A percentile compares a stretch with the other conserved stretches of the same genome.
Conservation (phyloP, 2,329 filamentous ascomycete genomes). For the Rugonectria rugulosa region DNA sequence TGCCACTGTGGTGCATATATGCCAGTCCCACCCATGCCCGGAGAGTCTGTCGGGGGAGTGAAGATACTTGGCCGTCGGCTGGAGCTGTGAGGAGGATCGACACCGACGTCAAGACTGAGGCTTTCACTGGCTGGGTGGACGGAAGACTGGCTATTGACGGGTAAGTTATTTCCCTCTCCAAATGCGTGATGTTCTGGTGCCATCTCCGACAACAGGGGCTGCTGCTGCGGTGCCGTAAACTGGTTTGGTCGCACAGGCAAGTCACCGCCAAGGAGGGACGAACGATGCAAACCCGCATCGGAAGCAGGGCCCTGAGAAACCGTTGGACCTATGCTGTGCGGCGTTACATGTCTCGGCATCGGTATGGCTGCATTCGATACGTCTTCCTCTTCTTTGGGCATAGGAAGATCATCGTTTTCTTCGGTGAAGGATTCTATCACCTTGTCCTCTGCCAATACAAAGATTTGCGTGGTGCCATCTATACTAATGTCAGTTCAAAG, state of each 20-base stretch:
- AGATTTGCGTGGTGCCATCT: conserved; percentile 58
- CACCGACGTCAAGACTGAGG: conserved; percentile 54
- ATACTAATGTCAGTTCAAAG: conserved; percentile 2
- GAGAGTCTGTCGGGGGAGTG: conserved; percentile 51
- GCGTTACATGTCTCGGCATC: conserved; percentile 44
- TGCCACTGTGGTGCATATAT: conserved; percentile 57
- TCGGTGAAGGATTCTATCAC: conserved; percentile 55
- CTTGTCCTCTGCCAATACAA: conserved; percentile 62
- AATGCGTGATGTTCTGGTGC: conserved; percentile 50
- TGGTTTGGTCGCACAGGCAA: conserved; percentile 53
- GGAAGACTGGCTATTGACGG: conserved; percentile 44
- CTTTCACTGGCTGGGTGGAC: conserved; percentile 45
- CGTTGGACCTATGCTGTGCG: conserved; percentile 46
- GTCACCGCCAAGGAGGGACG: conserved; percentile 49
- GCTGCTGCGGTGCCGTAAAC: too few species aligned
- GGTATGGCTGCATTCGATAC: conserved; percentile 48
- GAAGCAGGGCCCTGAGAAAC: conserved; percentile 49
- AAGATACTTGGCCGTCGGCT: conserved; percentile 56
- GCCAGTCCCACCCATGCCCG: conserved; percentile 44
- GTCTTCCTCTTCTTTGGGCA: conserved; percentile 54
- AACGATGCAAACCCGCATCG: conserved; percentile 40
- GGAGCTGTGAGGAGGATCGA: conserved; percentile 53
- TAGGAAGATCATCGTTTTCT: conserved; percentile 54
- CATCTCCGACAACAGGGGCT: conserved; percentile 54
- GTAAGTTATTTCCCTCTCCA: conserved; percentile 47